phyloP scores from a whole-genome alignment of 2,329 filamentous ascomycete genomes.

The Aspergillus floridensis region DNA sequence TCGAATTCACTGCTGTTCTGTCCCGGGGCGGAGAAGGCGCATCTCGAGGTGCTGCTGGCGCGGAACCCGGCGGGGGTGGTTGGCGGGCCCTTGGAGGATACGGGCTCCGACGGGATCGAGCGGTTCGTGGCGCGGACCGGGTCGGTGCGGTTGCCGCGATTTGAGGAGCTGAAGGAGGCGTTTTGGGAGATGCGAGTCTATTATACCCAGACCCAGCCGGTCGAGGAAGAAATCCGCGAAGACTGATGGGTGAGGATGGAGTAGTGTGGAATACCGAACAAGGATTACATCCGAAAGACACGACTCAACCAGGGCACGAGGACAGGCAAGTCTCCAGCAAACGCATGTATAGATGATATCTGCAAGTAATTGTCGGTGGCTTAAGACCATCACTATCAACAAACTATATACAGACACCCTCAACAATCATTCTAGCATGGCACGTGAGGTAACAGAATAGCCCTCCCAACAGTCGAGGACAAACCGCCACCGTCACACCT shows the following conservation, averaged over 20 bases:
- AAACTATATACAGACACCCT: constrained; percentile 1
- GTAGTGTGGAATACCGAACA: not conserved
- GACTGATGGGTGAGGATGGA: not conserved
- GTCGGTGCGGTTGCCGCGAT: constrained; percentile 30
- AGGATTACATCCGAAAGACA: no score
- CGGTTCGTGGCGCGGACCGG: constrained; percentile 19
- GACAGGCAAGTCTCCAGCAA: not conserved
- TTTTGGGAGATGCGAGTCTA: constrained; percentile 42
- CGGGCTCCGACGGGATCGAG: constrained; percentile 24
- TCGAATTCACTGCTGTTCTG: constrained; percentile 57
- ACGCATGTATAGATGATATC: not conserved
- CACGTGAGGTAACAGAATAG: not conserved
- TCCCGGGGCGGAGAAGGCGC: constrained; percentile 54
- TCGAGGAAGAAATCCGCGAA: not conserved
- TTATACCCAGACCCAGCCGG: constrained; percentile 15
- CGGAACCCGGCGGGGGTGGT: constrained; percentile 55
- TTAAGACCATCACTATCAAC: not conserved
- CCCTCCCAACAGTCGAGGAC: constrained; percentile 5
- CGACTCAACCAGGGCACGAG: not conserved
- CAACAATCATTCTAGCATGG: not conserved
- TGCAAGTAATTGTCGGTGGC: not conserved
- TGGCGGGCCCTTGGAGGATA: constrained; percentile 48
- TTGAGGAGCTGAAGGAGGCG: constrained; percentile 33
- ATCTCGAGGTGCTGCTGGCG: constrained; percentile 53
- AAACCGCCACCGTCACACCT: constrained; percentile 7